Conservation (phyloP, 2,329 filamentous ascomycete species). For the Blumeria hordei region DNA sequence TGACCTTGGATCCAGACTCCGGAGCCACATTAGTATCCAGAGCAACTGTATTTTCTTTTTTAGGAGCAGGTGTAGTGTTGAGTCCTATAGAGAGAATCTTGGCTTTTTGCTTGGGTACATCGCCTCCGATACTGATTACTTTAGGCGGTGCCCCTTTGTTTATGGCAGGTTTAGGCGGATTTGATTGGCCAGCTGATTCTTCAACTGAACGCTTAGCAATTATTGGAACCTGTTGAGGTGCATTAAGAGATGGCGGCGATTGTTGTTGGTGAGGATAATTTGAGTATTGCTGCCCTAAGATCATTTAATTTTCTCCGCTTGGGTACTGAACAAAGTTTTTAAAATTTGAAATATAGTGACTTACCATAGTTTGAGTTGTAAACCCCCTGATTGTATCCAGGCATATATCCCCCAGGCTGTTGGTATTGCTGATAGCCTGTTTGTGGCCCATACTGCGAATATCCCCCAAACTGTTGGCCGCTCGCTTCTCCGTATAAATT, state of each 20-base stretch:
- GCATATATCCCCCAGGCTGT: conserved; percentile 16
- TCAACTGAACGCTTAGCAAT: conserved; percentile 38
- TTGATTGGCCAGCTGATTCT: conserved; percentile 20
- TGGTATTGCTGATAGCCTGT: conserved; percentile 25
- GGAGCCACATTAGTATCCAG: conserved; percentile 13
- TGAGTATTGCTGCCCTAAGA: conserved; percentile 24
- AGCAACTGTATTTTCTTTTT: conserved; percentile 25
- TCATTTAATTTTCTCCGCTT: not conserved
- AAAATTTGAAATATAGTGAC: not conserved
- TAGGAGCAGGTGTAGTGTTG: conserved; percentile 21
- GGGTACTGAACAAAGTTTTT: too few species aligned
- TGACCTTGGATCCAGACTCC: conserved; percentile 60
- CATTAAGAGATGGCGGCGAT: conserved; percentile 16
- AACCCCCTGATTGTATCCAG: conserved; percentile 14
- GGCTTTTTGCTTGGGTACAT: conserved; percentile 27
- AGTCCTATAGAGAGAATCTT: conserved; percentile 61
- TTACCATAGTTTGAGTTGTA: conserved; percentile 19
- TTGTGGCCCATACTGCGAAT: conserved; percentile 28
- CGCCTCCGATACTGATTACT: conserved; percentile 37
- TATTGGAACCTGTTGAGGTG: conserved; percentile 26
- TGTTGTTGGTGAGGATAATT: conserved; percentile 28
- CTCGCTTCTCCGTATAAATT: conserved; percentile 29
- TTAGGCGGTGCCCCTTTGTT: conserved; percentile 34
- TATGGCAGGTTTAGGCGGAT: conserved; percentile 25
- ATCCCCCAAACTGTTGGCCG: conserved; percentile 26